Conservation (phyloP, 495 filamentous ascomycete species). For the Cercophora scortea region DNA sequence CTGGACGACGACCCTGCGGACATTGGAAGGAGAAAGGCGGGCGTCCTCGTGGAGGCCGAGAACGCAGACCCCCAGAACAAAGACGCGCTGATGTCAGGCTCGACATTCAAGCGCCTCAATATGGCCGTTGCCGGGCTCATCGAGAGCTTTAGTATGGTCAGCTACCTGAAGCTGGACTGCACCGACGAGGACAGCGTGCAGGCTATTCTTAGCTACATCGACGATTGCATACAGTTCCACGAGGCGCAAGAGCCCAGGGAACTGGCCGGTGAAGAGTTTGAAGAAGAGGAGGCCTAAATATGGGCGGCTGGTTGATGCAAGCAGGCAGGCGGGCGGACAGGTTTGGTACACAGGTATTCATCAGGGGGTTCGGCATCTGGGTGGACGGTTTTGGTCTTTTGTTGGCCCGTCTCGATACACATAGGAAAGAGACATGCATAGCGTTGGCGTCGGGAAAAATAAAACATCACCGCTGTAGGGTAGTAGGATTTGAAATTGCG, state of each 20-base stretch:
- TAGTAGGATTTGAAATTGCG: too few relatives aligned
- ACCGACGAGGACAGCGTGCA: constrained; percentile 91
- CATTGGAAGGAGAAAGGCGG: constrained; percentile 31
- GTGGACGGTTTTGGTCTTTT: too few relatives aligned
- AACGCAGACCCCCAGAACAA: constrained; percentile 48
- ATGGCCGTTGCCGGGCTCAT: constrained; percentile 80
- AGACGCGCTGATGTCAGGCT: constrained; percentile 66
- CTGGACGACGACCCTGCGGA: constrained; percentile 64
- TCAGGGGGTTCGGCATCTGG: background rate
- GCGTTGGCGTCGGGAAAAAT: constrained; percentile 40
- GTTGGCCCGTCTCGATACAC: background rate
- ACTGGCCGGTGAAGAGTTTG: constrained; percentile 52
- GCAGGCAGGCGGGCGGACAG: background rate
- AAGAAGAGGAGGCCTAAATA: constrained; percentile 43
- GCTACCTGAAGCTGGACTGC: constrained; percentile 80
- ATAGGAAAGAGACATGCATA: constrained; percentile 31
- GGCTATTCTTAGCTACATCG: constrained; percentile 89
- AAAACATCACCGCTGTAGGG: background rate
- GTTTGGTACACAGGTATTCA: background rate
- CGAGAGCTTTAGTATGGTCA: constrained; percentile 97
- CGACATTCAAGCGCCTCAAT: constrained; percentile 71
- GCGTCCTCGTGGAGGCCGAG: constrained; percentile 29
- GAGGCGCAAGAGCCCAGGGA: constrained; percentile 94
- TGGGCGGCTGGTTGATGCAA: background rate
- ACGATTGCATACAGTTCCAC: constrained; percentile 91